These are phyloP conservation scores for Ophiostoma fasciatum DNA, from an alignment of 2,329 filamentous ascomycete species.

Conservation along the genomic window DNA sequence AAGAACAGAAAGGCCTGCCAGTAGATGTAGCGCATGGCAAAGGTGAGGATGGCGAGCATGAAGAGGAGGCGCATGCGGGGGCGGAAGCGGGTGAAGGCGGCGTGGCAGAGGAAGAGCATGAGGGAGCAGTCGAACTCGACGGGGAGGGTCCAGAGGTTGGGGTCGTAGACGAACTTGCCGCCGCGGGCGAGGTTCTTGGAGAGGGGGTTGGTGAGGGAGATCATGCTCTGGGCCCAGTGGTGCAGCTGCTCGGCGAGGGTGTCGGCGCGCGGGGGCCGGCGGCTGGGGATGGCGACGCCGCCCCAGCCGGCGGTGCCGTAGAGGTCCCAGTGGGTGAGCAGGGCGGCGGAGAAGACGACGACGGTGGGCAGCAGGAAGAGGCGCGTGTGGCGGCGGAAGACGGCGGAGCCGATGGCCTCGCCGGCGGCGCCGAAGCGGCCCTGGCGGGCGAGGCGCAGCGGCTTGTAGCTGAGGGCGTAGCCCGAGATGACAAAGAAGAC, in stretches of 20 bases:
- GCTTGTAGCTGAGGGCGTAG: slow-evolving; percentile 14
- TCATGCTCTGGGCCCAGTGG: slow-evolving; percentile 6
- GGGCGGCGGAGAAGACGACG: slow-evolving; percentile 5
- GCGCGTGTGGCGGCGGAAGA: slow-evolving; percentile 12
- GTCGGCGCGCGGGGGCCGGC: slow-evolving; percentile 6
- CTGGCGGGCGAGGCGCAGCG: slow-evolving; percentile 11
- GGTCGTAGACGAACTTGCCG: slow-evolving; percentile 15
- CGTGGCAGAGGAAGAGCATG: slow-evolving; percentile 19
- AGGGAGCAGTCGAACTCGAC: slow-evolving; percentile 21
- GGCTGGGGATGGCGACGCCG: slow-evolving; percentile 5
- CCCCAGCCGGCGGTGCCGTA: slow-evolving; percentile 9
- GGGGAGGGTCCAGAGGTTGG: slow-evolving; percentile 21
- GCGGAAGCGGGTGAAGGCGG: slow-evolving; percentile 15
- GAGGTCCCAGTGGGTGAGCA: slow-evolving; percentile 5
- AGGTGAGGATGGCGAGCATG: slow-evolving; percentile 18
- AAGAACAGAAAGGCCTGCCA: slow-evolving; percentile 18
- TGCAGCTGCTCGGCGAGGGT: slow-evolving; percentile 4
- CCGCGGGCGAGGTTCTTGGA: slow-evolving; percentile 8
- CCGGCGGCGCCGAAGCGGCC: slow-evolving; percentile 9
- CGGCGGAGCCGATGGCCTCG: slow-evolving; percentile 11
- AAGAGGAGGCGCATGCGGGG: slow-evolving; percentile 6
- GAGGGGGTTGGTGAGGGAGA: slow-evolving; percentile 8
- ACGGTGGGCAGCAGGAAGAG: slow-evolving; percentile 11
- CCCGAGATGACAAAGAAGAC: slow-evolving; percentile 33
- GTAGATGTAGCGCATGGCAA: slow-evolving; percentile 15